Evolutionary conservation across 2,329 filamentous ascomycete genomes (phyloP), one percentile per base, ranked within the genome.

Genomic region (Arthrobotrys conoides): DNA sequence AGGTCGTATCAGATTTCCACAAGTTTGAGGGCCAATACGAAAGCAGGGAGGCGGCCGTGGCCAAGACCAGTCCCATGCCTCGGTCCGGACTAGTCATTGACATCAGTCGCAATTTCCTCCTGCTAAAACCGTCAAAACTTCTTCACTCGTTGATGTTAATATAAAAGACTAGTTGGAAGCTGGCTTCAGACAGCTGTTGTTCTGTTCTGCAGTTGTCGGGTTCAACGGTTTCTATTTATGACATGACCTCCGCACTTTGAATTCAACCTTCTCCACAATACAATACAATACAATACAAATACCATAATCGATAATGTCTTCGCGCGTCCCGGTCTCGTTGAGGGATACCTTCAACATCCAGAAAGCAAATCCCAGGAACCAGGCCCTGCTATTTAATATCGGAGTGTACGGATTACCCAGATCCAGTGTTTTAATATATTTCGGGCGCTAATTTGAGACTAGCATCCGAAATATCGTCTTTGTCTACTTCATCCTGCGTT

Each of bases 381-480:
- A 78, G 38, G 75, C 75, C 14, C 36, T 78, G 24, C 55, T 78
- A 18, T 78, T 78, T 44, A 78, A 78, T 20, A 41, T 78, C 55
- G 75, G 75, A 67, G 64, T 78, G 75, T 78, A 72, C 8, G 75
- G 10, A 41, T 4, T n/a, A 14, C 38, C 38, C 8, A 36, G 5
- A 16, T 41, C 3, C 12, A 14, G 10, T 41, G 6, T 48, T 14
- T 18, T 10, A 3, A 24, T 18, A 2, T 12, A 36, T 57, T 46
- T 27, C 22, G 18, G 63, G 27, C 20, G 46, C 67, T 77, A 61
- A 77, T 53, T 9, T 44, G n/a, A 24, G 24, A 27, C 49, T 81
- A 95, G 93, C 77, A 83, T 97, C 79, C 92, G 93, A 69, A 97
- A 97, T 84, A 87, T 97, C 76, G 87, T 98, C 82, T 97, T 98